Conservation (phyloP, 305 asterid species). For the Ilex paraguariensis region DNA sequence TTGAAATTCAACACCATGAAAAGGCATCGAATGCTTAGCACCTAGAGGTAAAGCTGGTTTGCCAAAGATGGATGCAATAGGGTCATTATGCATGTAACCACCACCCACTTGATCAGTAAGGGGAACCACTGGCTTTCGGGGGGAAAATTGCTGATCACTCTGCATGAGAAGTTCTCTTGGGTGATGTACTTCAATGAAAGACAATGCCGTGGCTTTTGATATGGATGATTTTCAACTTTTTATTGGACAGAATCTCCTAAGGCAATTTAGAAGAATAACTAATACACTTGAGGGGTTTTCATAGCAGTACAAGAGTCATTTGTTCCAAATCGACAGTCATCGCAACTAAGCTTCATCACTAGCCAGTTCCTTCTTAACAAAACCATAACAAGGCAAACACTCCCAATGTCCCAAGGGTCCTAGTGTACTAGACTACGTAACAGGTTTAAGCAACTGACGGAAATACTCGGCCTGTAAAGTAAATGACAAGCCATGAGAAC, state of each 20-base stretch:
- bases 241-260: constrained; percentile 8
- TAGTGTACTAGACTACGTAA: constrained; percentile 55
- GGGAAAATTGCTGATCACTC: constrained; percentile 34
- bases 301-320: constrained; percentile 19
- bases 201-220: not conserved
- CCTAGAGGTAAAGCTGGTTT: constrained; percentile 30
- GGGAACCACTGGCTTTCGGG: constrained; percentile 25
- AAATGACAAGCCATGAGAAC: constrained; percentile 10
- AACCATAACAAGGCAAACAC: too few species aligned
- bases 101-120: constrained; percentile 32
- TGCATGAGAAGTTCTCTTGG: constrained; percentile 36
- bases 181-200: constrained; percentile 5
- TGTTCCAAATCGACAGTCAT: not conserved
- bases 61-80: constrained; percentile 29
- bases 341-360: too few species aligned
- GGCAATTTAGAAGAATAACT: constrained; percentile 12
- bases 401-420: constrained; percentile 17
- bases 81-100: constrained; percentile 16
- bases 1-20: constrained; percentile 39
- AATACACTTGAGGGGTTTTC: constrained; percentile 33
- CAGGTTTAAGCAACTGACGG: constrained; percentile 37
- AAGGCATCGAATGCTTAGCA: constrained; percentile 29
- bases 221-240: not conserved
- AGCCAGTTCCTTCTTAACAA: too few species aligned
- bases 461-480: constrained; percentile 82